These are phyloP conservation scores for Daedaleopsis sinensis DNA, from an alignment of 768 basidiomycete species.

Conservation along the genomic window DNA sequence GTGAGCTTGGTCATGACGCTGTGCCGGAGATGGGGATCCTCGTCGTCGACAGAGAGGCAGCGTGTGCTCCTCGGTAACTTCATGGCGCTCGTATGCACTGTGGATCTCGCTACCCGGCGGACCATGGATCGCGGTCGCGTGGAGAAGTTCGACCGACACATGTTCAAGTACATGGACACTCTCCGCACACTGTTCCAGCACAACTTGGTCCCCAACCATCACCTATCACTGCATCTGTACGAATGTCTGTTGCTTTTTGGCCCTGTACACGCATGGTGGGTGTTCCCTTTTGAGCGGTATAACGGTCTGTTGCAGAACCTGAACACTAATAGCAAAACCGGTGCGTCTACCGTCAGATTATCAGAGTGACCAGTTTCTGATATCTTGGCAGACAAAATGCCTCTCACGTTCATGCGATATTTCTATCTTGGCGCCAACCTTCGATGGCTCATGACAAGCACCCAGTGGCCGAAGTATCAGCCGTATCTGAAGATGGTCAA, in stretches of 20 bases:
- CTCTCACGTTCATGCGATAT: not conserved
- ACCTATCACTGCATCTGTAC: slow-evolving; percentile 35
- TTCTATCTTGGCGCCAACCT: not conserved
- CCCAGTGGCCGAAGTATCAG: too few relatives aligned
- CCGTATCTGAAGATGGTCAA: too few relatives aligned
- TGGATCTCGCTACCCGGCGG: slow-evolving; percentile 26
- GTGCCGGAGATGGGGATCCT: slow-evolving; percentile 36
- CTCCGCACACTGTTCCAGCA: slow-evolving; percentile 29
- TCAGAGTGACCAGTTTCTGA: too few relatives aligned
- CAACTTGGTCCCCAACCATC: slow-evolving; percentile 35
- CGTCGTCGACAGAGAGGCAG: slow-evolving; percentile 9
- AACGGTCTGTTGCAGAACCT: slow-evolving; percentile 29
- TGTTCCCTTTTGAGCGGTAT: slow-evolving; percentile 33
- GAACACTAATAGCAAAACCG: slow-evolving; percentile 28
- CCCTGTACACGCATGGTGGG: slow-evolving; percentile 29
- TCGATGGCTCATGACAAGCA: not conserved
- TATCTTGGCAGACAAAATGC: too few relatives aligned
- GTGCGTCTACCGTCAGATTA: too few relatives aligned
- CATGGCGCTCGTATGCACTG: slow-evolving; percentile 22
- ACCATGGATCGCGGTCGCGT: slow-evolving; percentile 10
- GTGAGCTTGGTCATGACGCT: slow-evolving; percentile 39
- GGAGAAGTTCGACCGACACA: not conserved
- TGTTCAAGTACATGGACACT: slow-evolving; percentile 26
- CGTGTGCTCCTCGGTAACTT: slow-evolving; percentile 35
- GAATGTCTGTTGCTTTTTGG: slow-evolving; percentile 32